Conservation (phyloP, 345 rosid genomes). For the Syzygium aromaticum region DNA sequence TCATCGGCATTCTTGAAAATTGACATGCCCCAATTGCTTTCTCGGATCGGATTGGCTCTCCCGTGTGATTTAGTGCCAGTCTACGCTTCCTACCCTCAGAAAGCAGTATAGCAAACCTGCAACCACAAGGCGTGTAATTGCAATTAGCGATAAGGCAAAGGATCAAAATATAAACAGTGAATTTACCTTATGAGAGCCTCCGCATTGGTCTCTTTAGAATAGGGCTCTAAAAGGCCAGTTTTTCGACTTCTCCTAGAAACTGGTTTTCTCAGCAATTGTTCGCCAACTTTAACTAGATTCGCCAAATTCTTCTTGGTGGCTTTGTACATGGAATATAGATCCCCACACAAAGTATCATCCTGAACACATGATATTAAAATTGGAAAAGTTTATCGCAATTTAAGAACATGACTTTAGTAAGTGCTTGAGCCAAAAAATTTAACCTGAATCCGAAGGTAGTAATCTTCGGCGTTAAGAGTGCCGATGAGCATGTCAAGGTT, state of each 20-base stretch:
- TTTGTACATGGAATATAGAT: neutral
- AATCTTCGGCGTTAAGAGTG: neutral
- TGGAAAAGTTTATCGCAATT: neutral
- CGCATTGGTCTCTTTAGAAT: neutral
- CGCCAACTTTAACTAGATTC: neutral
- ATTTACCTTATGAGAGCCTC: neutral
- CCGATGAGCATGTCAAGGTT: rapidly evolving
- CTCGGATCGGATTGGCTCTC: too few species aligned
- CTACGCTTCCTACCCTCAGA: neutral
- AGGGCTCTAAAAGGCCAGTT: neutral
- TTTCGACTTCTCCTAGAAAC: neutral
- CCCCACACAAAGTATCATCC: neutral
- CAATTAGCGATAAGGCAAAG: neutral
- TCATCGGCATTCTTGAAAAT: too few species aligned
- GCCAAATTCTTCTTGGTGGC: neutral
- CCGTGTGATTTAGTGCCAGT: too few species aligned
- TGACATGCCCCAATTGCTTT: too few species aligned
- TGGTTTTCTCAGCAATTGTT: neutral
- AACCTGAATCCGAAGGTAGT: neutral
- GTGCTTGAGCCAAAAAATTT: neutral
- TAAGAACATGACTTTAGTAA: neutral
- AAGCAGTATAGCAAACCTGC: neutral
- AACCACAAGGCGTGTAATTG: neutral
- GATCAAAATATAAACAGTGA: neutral
- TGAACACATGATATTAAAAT: neutral